Conservation (phyloP, 2,329 filamentous ascomycete genomes). For the Talaromyces pinophilus region DNA sequence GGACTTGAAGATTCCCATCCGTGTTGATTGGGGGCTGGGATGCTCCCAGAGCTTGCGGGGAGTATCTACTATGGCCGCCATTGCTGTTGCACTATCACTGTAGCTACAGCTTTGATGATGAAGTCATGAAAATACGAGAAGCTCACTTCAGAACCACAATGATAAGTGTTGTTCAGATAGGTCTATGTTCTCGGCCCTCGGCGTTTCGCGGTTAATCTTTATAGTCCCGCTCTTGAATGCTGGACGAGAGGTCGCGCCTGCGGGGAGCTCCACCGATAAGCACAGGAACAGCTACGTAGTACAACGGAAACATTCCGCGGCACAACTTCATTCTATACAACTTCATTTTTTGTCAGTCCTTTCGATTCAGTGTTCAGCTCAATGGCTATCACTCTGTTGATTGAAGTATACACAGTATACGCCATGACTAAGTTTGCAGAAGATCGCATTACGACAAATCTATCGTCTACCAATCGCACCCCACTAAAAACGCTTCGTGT, state of each 20-base stretch:
- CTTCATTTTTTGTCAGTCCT: background rate
- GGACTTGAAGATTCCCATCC: slow-evolving; percentile 69
- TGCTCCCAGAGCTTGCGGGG: slow-evolving; percentile 71
- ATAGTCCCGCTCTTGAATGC: background rate
- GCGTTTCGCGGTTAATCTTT: background rate
- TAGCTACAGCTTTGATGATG: background rate
- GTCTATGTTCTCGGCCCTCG: background rate
- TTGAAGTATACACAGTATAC: no score
- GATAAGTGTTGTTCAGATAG: background rate
- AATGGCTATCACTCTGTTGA: background rate
- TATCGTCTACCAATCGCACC: no score
- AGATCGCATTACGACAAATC: no score
- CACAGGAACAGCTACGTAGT: background rate
- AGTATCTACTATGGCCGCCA: slow-evolving; percentile 12
- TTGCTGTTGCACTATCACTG: background rate
- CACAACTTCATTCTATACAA: background rate
- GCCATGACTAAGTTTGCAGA: no score
- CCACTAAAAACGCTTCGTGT: background rate
- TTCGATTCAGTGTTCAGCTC: background rate
- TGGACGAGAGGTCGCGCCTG: background rate
- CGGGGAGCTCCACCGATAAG: background rate
- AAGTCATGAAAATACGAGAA: background rate
- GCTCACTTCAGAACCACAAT: background rate
- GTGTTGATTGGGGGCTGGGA: slow-evolving; percentile 60
- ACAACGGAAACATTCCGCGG: background rate